These are phyloP conservation scores for Alternaria sp. DNA, from an alignment of 2,329 filamentous ascomycete genomes.

Conservation along the genomic window DNA sequence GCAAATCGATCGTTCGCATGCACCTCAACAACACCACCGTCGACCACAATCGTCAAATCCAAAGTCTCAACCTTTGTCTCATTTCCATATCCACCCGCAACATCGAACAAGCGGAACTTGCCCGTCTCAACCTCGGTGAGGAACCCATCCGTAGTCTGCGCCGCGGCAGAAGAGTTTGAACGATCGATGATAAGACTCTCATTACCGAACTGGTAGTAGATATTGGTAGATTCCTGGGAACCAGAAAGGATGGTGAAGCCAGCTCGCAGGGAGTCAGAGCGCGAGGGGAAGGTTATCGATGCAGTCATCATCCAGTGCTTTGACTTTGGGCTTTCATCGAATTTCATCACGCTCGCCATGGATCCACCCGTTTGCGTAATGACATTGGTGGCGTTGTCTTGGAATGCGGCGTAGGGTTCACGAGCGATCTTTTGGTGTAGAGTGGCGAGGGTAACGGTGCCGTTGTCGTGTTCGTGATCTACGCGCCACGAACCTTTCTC, in stretches of 20 bases:
- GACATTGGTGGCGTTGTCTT: conserved; percentile 30
- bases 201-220: conserved; percentile 59
- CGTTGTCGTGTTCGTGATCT: conserved; percentile 36
- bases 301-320: conserved; percentile 55
- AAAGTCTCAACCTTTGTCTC: conserved; percentile 49
- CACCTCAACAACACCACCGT: conserved; percentile 48
- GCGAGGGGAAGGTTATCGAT: conserved; percentile 51
- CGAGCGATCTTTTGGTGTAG: conserved; percentile 53
- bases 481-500: conserved; percentile 55
- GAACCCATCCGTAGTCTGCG: conserved; percentile 52
- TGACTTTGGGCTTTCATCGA: conserved; percentile 35
- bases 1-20: conserved; percentile 56
- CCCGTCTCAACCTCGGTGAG: conserved; percentile 51
- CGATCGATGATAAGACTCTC: conserved; percentile 56
- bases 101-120: conserved; percentile 54
- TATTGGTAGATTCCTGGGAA: conserved; percentile 52
- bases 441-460: conserved; percentile 50
- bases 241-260: conserved; percentile 56
- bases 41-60: conserved; percentile 55
- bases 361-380: conserved; percentile 24
- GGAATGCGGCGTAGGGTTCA: conserved; percentile 48
- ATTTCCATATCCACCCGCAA: conserved; percentile 32
- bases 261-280: conserved; percentile 49
- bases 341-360: conserved; percentile 16
- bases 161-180: conserved; percentile 54